Conservation (phyloP, 2,329 filamentous ascomycete genomes). For the Myriosclerotinia curreyana region DNA sequence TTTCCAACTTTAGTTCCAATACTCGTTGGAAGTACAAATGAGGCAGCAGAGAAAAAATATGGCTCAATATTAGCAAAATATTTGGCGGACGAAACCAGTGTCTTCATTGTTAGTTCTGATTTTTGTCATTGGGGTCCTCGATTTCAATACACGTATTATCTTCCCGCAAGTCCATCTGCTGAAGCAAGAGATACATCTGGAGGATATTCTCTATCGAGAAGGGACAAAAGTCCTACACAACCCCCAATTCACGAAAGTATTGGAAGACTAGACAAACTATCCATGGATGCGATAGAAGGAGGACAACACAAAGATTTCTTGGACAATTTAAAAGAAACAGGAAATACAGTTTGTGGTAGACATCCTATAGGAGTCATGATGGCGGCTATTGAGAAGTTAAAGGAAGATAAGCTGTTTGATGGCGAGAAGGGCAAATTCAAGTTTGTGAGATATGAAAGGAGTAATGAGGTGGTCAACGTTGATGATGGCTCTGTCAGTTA, state of each 20-base stretch:
- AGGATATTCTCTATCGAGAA: constrained; percentile 36
- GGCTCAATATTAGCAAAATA: constrained; percentile 75
- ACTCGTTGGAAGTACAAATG: constrained; percentile 73
- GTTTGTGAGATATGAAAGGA: constrained; percentile 85
- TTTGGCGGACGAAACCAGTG: constrained; percentile 68
- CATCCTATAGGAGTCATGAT: constrained; percentile 93
- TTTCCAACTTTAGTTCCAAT: constrained; percentile 81
- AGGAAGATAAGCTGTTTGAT: constrained; percentile 36
- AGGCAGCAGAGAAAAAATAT: constrained; percentile 62
- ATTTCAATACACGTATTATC: constrained; percentile 82
- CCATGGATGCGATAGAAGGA: constrained; percentile 80
- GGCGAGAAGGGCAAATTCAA: constrained; percentile 49
- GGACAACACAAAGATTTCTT: constrained; percentile 71
- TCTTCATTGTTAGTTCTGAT: constrained; percentile 88
- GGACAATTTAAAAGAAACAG: constrained; percentile 64
- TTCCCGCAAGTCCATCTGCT: constrained; percentile 51
- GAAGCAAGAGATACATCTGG: constrained; percentile 26
- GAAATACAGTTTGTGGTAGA: constrained; percentile 89
- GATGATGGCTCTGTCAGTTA: constrained; percentile 90
- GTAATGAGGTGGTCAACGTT: constrained; percentile 65
- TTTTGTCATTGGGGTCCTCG: constrained; percentile 94
- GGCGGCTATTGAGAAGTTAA: constrained; percentile 73
- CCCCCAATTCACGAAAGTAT: constrained; percentile 81
- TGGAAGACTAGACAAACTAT: constrained; percentile 70
- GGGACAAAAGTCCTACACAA: constrained; percentile 41